Evolutionary conservation across 2,329 filamentous ascomycete species (phyloP), one percentile per base, ranked within the genome.

Genomic region (Stagonosporopsis cucurbitacearum): DNA sequence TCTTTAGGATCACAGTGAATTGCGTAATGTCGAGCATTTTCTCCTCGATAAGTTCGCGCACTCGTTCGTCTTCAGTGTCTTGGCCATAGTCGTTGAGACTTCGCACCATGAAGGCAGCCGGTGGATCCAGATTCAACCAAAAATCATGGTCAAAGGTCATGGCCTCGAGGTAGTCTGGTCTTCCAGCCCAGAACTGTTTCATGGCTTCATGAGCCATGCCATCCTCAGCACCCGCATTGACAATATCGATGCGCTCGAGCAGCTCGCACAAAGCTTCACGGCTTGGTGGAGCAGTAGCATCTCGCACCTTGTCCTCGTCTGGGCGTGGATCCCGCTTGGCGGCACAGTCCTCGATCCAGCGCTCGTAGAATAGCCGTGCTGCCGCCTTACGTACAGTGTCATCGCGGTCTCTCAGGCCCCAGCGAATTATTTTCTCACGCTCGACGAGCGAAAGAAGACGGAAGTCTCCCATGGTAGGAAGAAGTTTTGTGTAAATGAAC

Each of bases 331-430:
- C 84, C 7, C 82, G 80, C 1, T 84, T 81, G 2, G 88, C 88
- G 6, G 90, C 92, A 67, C 93, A 97, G 70, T 98, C 92, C 71
- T 98, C 94, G 58, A 99, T 94, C 95, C 95, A 99, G n/a, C 92
- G 86, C 70, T 97, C 93, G 58, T 90, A 87, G 78, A 99, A 99
- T 6, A 98, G 81, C 41, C 91, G 88, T 7, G 90, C 92, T 3
- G 95, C 91, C 8, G 94, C 94, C 74, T 96, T 96, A 48, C 93
- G 87, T 12, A 99, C 95, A 65, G 90, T 92, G 64, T 98, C 94
- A 64, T 99, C 95, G 75, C 95, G 86, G 73, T 99, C 95, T 35
- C 93, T 87, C 36, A 99, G 80, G 46, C 95, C 95, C 95, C 95
- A 99, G 35, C 95, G 86, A 25, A 99, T 83, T 28, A 99, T 82